Evolutionary conservation across 2,329 filamentous ascomycete species (phyloP), one percentile per base, ranked within the genome.

Genomic region (Acrocalymma vagum): DNA sequence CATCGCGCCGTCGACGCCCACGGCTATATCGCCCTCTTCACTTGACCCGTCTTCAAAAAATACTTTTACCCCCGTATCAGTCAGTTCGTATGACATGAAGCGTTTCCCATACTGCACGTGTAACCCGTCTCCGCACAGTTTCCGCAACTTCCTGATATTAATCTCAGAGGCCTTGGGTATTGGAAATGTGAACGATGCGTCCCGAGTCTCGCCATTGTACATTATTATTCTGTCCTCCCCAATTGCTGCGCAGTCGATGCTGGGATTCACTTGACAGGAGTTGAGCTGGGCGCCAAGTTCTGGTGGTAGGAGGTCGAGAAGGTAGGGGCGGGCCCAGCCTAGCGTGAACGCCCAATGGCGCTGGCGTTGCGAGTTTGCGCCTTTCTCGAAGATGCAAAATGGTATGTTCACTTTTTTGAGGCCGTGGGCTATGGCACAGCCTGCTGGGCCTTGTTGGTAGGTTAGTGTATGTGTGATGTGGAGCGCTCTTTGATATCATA

Each of bases 391-490:
- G 38, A 62, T 61, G 14, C 13, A 43, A 31, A 53, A 61, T 8
- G 37, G 28, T 22, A 68, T 68, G 34, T 51, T 49, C 3, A 53
- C 42, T 55, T 73, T 73, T 46, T 67, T 70, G 7, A 74, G 51
- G 3, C 71, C 71, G 29, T 75, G 70, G 5, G 72, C 71, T 16
- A 72, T 58, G 1, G 69, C 62, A 37, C 72, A 71, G 7, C 72
- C 72, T 11, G 71, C 72, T 28, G 67, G 70, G 11, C 71, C 72
- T 74, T 38, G 6, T 4, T 5, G 38, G 25, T 27, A 21, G 44
- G 30, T 46, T 5, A 43, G 30, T 17, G 25, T 20, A 18, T 27
- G 6, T 17, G 15, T 17, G 6, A 3, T 6, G 4, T 9, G 9
- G n/a, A n/a, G n/a, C n/a, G n/a, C n/a, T n/a, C n/a, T n/a, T n/a